phyloP scores from a whole-genome alignment of 2,329 filamentous ascomycete genomes.

The Diaporthe helianthi region DNA sequence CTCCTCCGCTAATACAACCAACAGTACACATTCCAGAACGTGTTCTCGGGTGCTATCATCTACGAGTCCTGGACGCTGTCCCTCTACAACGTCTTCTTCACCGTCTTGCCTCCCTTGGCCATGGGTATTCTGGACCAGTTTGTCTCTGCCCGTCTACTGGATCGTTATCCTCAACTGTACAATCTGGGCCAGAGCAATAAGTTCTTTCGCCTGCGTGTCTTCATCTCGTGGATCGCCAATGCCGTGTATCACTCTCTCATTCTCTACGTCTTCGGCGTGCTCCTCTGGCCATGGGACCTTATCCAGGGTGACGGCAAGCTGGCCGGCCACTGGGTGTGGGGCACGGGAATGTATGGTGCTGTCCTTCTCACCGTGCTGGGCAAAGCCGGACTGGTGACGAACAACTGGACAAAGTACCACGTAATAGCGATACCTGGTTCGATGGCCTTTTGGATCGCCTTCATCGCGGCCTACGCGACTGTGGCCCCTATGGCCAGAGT shows the following conservation, averaged over 20 bases:
- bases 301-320: slow-evolving; percentile 79
- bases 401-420: slow-evolving; percentile 99
- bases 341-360: slow-evolving; percentile 90
- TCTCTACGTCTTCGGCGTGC: slow-evolving; percentile 83
- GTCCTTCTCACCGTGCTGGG: slow-evolving; percentile 92
- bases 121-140: slow-evolving; percentile 98
- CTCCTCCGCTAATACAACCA: slow-evolving; percentile 39
- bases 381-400: slow-evolving; percentile 93
- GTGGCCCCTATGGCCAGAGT: slow-evolving; percentile 84
- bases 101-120: slow-evolving; percentile 88
- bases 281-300: slow-evolving; percentile 84
- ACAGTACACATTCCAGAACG: slow-evolving; percentile 96
- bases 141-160: slow-evolving; percentile 89
- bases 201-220: slow-evolving; percentile 93
- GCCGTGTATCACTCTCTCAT: slow-evolving; percentile 95
- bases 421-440: slow-evolving; percentile 94
- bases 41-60: slow-evolving; percentile 96
- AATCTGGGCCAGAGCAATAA: slow-evolving; percentile 89
- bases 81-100: slow-evolving; percentile 99
- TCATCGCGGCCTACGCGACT: slow-evolving; percentile 85
- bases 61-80: slow-evolving; percentile 99
- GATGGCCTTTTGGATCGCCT: slow-evolving; percentile 88
- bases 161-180: slow-evolving; percentile 96
- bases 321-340: slow-evolving; percentile 98
- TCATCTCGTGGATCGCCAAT: slow-evolving; percentile 90